Percentiles rank a stretch among this genome's conserved stretches.
Evolutionary conservation across 345 rosid genomes (phyloP).

Genomic region (Combretum micranthum): DNA sequence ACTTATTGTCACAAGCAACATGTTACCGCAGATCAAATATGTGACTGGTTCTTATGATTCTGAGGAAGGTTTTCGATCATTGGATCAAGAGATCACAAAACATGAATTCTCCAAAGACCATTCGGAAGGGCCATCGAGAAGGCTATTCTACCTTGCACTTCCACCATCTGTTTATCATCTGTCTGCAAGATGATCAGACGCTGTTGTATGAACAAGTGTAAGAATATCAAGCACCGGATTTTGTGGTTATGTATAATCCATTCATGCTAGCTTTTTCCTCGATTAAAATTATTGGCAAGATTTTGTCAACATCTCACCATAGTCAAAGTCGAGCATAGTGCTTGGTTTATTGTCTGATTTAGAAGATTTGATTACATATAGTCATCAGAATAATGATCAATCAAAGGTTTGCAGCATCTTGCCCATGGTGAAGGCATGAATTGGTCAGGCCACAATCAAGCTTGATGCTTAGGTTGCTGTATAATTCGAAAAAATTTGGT

Average conservation of each 20-base stretch:
- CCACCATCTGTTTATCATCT: constrained; percentile 91
- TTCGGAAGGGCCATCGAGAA: constrained; percentile 68
- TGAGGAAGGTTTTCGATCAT: constrained; percentile 64
- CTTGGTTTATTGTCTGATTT: too few relatives aligned
- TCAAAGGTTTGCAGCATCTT: too few relatives aligned
- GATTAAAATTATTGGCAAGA: too few relatives aligned
- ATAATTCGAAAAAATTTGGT: too few relatives aligned
- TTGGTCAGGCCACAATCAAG: too few relatives aligned
- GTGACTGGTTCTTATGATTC: constrained; percentile 83
- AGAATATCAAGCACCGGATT: constrained; percentile 13
- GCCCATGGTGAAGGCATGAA: too few relatives aligned
- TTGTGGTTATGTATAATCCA: not conserved
- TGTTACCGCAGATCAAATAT: constrained; percentile 64
- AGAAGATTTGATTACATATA: too few relatives aligned
- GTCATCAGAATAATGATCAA: too few relatives aligned
- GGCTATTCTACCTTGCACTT: constrained; percentile 90
- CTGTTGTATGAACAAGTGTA: constrained; percentile 86
- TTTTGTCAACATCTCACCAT: too few relatives aligned
- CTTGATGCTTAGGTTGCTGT: too few relatives aligned
- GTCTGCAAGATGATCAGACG: constrained; percentile 84
- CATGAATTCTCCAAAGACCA: constrained; percentile 64
- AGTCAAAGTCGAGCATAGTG: too few relatives aligned
- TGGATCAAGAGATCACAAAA: constrained; percentile 65
- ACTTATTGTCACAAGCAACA: not conserved
- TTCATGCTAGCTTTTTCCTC: too few relatives aligned